Percentiles rank a stretch among this genome's conserved stretches.
phyloP scores from a whole-genome alignment of 176 grass and related monocot species.

The Oryza meridionalis region DNA sequence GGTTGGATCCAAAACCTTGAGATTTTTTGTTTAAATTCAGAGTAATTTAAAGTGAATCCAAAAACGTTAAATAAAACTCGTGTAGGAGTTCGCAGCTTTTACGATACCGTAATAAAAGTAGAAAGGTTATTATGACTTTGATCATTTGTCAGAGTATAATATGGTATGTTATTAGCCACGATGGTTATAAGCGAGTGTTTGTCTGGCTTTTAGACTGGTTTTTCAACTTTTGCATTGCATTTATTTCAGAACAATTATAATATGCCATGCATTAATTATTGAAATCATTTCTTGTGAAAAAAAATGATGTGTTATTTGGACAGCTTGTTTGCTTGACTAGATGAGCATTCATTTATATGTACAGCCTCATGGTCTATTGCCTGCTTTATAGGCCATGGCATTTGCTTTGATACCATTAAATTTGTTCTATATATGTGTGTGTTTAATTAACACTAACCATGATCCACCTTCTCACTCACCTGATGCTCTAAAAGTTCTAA shows the following conservation, averaged over 20 bases:
- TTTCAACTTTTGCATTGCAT: no score
- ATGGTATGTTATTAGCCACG: neutral
- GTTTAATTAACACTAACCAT: neutral
- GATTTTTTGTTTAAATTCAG: neutral
- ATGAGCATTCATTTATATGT: neutral
- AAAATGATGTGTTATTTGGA: neutral
- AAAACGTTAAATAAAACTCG: neutral
- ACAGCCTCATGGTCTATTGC: neutral
- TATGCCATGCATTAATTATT: neutral
- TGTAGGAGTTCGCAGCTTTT: no score
- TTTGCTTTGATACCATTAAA: neutral
- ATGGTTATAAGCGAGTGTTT: neutral
- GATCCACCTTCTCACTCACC: neutral
- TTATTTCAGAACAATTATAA: no score
- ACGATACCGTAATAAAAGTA: neutral
- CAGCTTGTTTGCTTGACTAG: neutral
- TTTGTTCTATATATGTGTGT: neutral
- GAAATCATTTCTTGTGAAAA: no score
- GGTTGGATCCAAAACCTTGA: neutral
- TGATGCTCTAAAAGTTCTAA: neutral
- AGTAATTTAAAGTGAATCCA: neutral
- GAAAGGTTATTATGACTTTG: no score
- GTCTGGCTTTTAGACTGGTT: no score
- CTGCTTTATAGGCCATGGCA: constrained; percentile 11
- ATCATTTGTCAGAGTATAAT: no score